These are phyloP conservation scores for Monosporascus sp. DNA, from an alignment of 2,329 filamentous ascomycete species.

Conservation along the genomic window DNA sequence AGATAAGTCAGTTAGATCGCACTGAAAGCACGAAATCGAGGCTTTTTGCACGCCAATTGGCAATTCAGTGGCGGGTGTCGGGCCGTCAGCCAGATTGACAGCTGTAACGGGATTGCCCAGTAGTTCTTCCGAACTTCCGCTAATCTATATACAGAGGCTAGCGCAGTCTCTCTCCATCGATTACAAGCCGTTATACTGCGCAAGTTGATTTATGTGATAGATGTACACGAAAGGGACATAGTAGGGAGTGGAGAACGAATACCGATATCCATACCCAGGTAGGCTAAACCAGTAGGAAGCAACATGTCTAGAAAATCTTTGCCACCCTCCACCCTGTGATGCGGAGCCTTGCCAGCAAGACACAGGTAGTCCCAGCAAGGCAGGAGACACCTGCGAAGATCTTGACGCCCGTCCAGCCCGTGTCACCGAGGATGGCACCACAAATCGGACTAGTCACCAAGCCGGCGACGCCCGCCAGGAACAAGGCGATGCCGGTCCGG, in stretches of 20 bases:
- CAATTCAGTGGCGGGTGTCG: too few species aligned
- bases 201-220: too few species aligned
- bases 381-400: conserved; percentile 4
- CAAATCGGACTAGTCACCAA: conserved; percentile 46
- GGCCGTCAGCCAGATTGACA: too few species aligned
- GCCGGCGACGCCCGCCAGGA: conserved; percentile 43
- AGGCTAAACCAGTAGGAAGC: neutral
- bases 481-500: conserved; percentile 47
- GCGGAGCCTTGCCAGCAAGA: neutral
- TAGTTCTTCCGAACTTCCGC: too few species aligned
- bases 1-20: too few species aligned
- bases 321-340: conserved; percentile 1
- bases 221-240: neutral
- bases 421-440: conserved; percentile 24
- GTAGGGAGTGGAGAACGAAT: neutral
- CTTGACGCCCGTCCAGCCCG: conserved; percentile 5
- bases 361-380: conserved; percentile 2
- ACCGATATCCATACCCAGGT: neutral
- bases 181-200: too few species aligned
- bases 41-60: too few species aligned
- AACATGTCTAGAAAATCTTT: conserved; percentile 1
- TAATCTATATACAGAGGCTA: too few species aligned
- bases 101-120: too few species aligned
- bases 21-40: too few species aligned
- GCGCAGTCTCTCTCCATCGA: too few species aligned